A percentile compares a stretch with the other conserved stretches of the same genome.
phyloP scores from a whole-genome alignment of 2,329 filamentous ascomycete species.

The Exophiala xenobiotica region DNA sequence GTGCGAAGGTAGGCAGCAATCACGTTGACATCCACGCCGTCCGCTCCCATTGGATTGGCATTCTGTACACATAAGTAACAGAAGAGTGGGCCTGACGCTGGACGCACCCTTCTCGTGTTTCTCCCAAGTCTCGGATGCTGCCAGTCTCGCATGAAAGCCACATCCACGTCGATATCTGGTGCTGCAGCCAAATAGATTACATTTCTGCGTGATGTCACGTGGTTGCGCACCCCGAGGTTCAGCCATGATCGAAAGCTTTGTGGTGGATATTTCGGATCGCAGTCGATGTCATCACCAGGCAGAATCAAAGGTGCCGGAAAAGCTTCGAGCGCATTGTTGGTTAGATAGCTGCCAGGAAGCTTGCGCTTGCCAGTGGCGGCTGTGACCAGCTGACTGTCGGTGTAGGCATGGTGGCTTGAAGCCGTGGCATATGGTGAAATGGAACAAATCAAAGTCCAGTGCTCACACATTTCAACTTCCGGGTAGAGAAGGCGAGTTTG shows the following conservation, averaged over 20 bases:
- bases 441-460: not conserved
- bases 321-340: slow-evolving; percentile 10
- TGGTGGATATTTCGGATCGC: slow-evolving; percentile 51
- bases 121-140: slow-evolving; percentile 27
- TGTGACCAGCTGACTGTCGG: slow-evolving; percentile 2
- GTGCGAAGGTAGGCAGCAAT: slow-evolving; percentile 46
- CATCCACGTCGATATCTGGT: slow-evolving; percentile 42
- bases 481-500: too few relatives aligned
- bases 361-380: slow-evolving; percentile 10
- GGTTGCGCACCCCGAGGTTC: slow-evolving; percentile 48
- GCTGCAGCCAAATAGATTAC: slow-evolving; percentile 56
- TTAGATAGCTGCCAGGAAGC: not conserved
- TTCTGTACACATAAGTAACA: not conserved
- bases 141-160: slow-evolving; percentile 43
- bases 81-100: not conserved
- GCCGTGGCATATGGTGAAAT: not conserved
- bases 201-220: slow-evolving; percentile 46
- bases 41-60: not conserved
- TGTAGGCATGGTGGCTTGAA: not conserved
- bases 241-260: slow-evolving; percentile 58
- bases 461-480: too few relatives aligned
- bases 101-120: not conserved
- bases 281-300: slow-evolving; percentile 58
- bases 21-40: slow-evolving; percentile 31
- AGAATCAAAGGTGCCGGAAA: slow-evolving; percentile 62